These are phyloP conservation scores for Penicillium lagena DNA, from an alignment of 495 filamentous ascomycete species.

Conservation along the genomic window DNA sequence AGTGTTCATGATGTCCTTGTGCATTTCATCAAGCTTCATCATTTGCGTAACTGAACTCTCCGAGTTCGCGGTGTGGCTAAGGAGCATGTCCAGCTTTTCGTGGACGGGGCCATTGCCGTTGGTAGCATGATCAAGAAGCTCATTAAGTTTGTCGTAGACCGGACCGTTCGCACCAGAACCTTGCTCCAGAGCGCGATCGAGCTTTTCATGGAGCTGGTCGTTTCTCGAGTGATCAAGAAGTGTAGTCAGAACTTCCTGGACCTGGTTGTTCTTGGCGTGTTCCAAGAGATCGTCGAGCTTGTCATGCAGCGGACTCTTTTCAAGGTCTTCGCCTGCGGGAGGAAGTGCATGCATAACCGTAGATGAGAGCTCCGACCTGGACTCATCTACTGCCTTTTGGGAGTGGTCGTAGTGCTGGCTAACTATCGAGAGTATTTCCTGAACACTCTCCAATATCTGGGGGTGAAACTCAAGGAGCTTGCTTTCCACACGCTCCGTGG, in stretches of 20 bases:
- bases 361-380: conserved; percentile 45
- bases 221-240: conserved; percentile 58
- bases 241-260: conserved; percentile 78
- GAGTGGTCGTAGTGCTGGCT: conserved; percentile 72
- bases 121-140: conserved; percentile 57
- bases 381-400: conserved; percentile 43
- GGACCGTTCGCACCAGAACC: conserved; percentile 45
- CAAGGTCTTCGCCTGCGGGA: conserved; percentile 46
- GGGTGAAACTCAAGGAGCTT: conserved; percentile 76
- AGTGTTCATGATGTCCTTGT: conserved; percentile 81
- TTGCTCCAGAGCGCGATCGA: conserved; percentile 55
- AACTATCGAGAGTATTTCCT: conserved; percentile 75
- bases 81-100: conserved; percentile 49
- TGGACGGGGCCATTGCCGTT: conserved; percentile 62
- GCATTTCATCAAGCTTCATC: conserved; percentile 80
- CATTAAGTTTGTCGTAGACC: conserved; percentile 36
- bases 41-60: conserved; percentile 44
- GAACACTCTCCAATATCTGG: conserved; percentile 72
- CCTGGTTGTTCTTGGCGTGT: conserved; percentile 43
- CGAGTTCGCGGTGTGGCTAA: conserved; percentile 20
- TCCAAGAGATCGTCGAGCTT: conserved; percentile 83
- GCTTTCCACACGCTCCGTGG: conserved; percentile 68
- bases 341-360: conserved; percentile 46
- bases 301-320: conserved; percentile 65
- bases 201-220: conserved; percentile 35